A percentile compares a stretch with the other conserved stretches of the same genome.
phyloP scores from a whole-genome alignment of 768 basidiomycete species.

The Termitomyces titanicus region DNA sequence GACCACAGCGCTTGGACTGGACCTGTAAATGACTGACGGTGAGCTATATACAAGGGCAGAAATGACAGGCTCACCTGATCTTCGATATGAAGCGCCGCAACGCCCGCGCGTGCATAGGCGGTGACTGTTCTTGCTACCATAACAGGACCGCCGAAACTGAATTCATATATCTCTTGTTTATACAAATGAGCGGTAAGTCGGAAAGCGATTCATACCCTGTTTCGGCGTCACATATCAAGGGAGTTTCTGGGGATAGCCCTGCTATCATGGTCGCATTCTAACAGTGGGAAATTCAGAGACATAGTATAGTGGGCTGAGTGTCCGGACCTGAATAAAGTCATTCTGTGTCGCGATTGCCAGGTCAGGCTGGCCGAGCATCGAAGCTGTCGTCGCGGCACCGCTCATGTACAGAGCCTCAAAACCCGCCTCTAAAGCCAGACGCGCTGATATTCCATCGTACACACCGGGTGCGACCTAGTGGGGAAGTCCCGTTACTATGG shows the following conservation, averaged over 20 bases:
- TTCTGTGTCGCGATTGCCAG: constrained; percentile 52
- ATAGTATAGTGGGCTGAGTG: too few species aligned
- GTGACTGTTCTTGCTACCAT: constrained; percentile 53
- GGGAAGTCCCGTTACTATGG: too few species aligned
- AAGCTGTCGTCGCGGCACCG: constrained; percentile 48
- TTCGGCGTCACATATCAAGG: constrained; percentile 55
- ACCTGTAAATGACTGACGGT: constrained; percentile 12
- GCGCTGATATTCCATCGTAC: constrained; percentile 49
- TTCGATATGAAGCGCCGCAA: constrained; percentile 53
- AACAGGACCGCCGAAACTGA: constrained; percentile 49
- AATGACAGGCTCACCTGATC: constrained; percentile 38
- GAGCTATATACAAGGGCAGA: not conserved
- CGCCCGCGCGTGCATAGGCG: constrained; percentile 45
- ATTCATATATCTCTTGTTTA: not conserved
- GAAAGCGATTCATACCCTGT: constrained; percentile 36
- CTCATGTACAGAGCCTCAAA: constrained; percentile 53
- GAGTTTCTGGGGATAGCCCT: constrained; percentile 40
- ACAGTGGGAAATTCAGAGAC: too few species aligned
- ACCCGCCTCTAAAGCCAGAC: constrained; percentile 48
- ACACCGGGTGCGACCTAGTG: constrained; percentile 29
- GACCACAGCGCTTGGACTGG: constrained; percentile 53
- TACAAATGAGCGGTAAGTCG: not conserved
- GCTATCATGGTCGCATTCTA: constrained; percentile 46
- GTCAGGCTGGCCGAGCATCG: constrained; percentile 51
- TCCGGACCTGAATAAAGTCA: constrained; percentile 44